A percentile compares a stretch with the other conserved stretches of the same genome.
Conservation (phyloP, 2,329 filamentous ascomycete genomes). For the Epichloe sibirici region DNA sequence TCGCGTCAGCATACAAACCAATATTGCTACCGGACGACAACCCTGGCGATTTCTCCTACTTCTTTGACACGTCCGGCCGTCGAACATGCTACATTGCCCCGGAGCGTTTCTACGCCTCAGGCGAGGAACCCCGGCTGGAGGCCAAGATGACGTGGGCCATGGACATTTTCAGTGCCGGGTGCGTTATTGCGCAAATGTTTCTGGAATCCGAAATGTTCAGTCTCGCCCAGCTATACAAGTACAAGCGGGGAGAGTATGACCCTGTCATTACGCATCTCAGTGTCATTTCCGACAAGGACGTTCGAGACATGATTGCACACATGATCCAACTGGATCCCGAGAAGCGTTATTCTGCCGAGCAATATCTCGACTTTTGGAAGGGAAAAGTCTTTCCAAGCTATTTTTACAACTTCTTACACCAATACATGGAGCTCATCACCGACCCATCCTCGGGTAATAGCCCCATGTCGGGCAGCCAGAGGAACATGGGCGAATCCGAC, state of each 20-base stretch:
- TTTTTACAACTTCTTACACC: conserved; percentile 94
- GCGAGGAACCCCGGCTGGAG: conserved; percentile 48
- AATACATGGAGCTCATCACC: conserved; percentile 94
- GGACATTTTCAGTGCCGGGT: conserved; percentile 96
- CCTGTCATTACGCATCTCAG: conserved; percentile 68
- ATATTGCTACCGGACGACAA: conserved; percentile 92
- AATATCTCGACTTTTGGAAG: conserved; percentile 88
- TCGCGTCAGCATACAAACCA: conserved; percentile 90
- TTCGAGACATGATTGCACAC: conserved; percentile 79
- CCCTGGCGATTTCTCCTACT: conserved; percentile 93
- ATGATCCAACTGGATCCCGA: conserved; percentile 96
- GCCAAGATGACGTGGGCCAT: conserved; percentile 74
- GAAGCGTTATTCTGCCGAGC: conserved; percentile 82
- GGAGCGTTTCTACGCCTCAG: conserved; percentile 71
- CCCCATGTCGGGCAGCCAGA: conserved; percentile 50
- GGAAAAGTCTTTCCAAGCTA: conserved; percentile 89
- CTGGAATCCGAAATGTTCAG: conserved; percentile 94
- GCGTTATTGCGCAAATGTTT: conserved; percentile 93
- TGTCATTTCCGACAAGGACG: conserved; percentile 76
- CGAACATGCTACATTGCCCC: conserved; percentile 92
- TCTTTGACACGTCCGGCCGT: conserved; percentile 85
- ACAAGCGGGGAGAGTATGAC: conserved; percentile 84
- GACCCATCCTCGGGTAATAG: conserved; percentile 74
- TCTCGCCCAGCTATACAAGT: conserved; percentile 92
- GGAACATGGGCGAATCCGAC: conserved; percentile 76